Conservation (phyloP, 495 filamentous ascomycete species). For the Annulohypoxylon maeteangense region DNA sequence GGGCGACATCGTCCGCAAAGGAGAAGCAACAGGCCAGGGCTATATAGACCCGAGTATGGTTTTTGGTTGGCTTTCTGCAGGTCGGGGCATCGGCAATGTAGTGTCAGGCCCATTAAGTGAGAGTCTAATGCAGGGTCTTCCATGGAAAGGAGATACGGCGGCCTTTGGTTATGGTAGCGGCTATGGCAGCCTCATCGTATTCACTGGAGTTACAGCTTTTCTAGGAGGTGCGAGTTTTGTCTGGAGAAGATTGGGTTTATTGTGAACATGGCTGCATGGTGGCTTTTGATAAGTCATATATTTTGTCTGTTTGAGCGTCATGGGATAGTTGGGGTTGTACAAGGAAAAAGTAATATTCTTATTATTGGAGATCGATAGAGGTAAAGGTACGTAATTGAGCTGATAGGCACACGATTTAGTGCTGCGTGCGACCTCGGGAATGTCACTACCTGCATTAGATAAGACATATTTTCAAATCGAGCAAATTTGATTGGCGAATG, state of each 20-base stretch:
- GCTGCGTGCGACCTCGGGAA: conserved; percentile 8
- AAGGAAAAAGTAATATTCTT: not conserved
- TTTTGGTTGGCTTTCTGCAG: conserved; percentile 66
- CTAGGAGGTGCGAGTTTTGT: conserved; percentile 61
- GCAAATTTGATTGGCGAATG: conserved; percentile 37
- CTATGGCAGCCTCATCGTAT: conserved; percentile 65
- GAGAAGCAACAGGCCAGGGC: conserved; percentile 27
- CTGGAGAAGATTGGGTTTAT: conserved; percentile 49
- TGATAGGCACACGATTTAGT: conserved; percentile 4
- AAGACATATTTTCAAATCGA: conserved; percentile 37
- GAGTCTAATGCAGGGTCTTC: conserved; percentile 54
- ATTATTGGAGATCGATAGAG: not conserved
- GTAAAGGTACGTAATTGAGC: not conserved
- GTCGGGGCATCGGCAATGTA: conserved; percentile 71
- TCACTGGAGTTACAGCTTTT: conserved; percentile 65
- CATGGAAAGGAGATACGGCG: conserved; percentile 45
- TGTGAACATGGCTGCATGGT: conserved; percentile 20
- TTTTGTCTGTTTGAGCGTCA: not conserved
- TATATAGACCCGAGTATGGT: conserved; percentile 47
- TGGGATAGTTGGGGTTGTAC: conserved; percentile 2
- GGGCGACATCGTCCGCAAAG: conserved; percentile 55
- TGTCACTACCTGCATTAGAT: conserved; percentile 30
- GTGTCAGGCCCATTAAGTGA: conserved; percentile 67
- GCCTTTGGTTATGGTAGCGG: conserved; percentile 56
- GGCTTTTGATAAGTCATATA: not conserved